These are phyloP conservation scores for Tolypocladium pustulatum DNA, from an alignment of 2,329 filamentous ascomycete genomes.

Conservation along the genomic window DNA sequence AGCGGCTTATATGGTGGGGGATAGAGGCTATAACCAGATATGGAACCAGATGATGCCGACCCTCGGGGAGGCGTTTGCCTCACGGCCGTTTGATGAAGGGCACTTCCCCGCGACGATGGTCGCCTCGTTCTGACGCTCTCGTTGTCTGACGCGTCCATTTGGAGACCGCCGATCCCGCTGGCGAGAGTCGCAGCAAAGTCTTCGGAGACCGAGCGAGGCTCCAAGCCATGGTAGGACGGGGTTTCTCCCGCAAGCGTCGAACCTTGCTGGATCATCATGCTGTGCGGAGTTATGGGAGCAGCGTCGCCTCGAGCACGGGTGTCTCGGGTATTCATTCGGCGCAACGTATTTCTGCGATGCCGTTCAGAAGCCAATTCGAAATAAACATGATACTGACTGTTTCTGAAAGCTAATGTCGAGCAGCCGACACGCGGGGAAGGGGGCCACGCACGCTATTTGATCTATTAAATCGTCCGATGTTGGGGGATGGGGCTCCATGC, in stretches of 20 bases:
- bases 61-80: not conserved
- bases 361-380: not conserved
- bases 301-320: not conserved
- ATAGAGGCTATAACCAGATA: conserved; percentile 4
- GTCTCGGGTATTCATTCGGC: not conserved
- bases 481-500: not conserved
- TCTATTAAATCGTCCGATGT: not conserved
- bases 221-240: not conserved
- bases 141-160: not conserved
- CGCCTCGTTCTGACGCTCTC: not conserved
- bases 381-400: not conserved
- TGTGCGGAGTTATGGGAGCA: not conserved
- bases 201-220: not conserved
- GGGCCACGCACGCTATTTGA: not conserved
- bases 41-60: not conserved
- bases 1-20: conserved; percentile 10
- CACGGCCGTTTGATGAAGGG: not conserved
- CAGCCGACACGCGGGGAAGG: not conserved
- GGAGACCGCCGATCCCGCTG: not conserved
- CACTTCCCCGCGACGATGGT: not conserved
- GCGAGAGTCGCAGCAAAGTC: not conserved
- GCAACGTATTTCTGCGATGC: not conserved
- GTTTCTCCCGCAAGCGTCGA: not conserved
- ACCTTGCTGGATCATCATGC: not conserved
- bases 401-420: not conserved